Base-by-base conservation (phyloP, 2,329 filamentous ascomycete species). In the Pseudodiploospora longispora region DNA sequence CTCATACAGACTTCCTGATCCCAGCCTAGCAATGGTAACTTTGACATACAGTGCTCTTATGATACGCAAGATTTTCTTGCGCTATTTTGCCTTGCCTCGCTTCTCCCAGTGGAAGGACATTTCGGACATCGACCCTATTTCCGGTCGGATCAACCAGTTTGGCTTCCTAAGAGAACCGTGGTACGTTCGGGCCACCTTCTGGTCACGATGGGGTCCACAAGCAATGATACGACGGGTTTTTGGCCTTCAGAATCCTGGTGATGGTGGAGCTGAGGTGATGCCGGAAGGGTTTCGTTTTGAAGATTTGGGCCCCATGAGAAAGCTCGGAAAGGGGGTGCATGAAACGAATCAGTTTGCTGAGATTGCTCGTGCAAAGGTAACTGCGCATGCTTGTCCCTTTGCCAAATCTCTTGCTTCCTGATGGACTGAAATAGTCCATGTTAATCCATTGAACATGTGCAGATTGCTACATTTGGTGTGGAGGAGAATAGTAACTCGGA, bases 141-240 rank as follows among this genome's bases (percentile, higher is more conserved):
- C 75, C 0, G 75, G 75, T 1, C 72, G 75, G 3, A 71, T 79
- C 49, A 68, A 71, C 42, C 59, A 54, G 59, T 53, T 65, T 0
- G 52, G 66, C 34, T 85, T 79, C 62, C 70, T 81, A 28, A 75
- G 76, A 8, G 74, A 79, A 38, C 84, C 83, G 3, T 85, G 76
- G 62, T 87, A 86, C 60, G 68, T 76, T 27, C 70, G 74, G 48
- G 70, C 71, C 30, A 83, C 75, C 0, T 59, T 76, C 35, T 78
- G 72, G 76, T 78, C 72, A 54, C 75, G 77, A 47, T 87, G 76
- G 79, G 78, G 76, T 3, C 80, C 72, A 0, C 59, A 60, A 47
- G 80, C 72, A 0, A 72, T 72, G 69, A 46, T 76, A 4, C 58
- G 65, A 19, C 59, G 71, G 56, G 40, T 64, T 6, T 50, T 59